A percentile compares a stretch with the other conserved stretches of the same genome.
These are phyloP conservation scores for Aquilaria sinensis DNA, from an alignment of 345 rosid genomes.

Conservation along the genomic window DNA sequence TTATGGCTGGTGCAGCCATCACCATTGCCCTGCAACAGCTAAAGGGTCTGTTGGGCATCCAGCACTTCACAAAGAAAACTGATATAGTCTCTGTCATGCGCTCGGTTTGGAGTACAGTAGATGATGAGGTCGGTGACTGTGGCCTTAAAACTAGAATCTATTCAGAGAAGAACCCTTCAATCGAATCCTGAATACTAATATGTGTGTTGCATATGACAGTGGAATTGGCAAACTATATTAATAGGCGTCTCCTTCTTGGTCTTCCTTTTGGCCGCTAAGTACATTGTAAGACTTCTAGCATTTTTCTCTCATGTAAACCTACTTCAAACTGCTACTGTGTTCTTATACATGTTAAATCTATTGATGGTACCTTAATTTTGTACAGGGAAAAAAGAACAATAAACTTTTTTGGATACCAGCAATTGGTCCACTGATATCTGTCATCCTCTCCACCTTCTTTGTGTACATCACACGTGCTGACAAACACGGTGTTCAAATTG, in stretches of 20 bases:
- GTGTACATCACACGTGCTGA: conserved; percentile 77
- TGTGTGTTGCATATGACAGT: conserved; percentile 34
- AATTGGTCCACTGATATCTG: conserved; percentile 73
- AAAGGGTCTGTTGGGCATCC: conserved; percentile 80
- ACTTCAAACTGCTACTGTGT: neutral
- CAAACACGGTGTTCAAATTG: conserved; percentile 74
- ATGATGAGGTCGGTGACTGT: conserved; percentile 21
- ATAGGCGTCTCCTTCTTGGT: conserved; percentile 61
- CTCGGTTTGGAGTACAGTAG: conserved; percentile 23
- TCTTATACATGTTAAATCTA: neutral
- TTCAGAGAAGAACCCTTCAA: too few species aligned
- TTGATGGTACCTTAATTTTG: conserved; percentile 3
- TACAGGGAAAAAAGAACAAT: conserved; percentile 78
- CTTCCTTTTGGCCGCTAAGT: conserved; percentile 67
- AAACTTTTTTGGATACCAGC: conserved; percentile 89
- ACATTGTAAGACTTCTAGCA: conserved; percentile 44
- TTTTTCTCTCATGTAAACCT: neutral
- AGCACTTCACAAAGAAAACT: conserved; percentile 55
- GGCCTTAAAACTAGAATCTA: too few species aligned
- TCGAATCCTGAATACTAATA: too few species aligned
- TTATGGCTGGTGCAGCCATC: conserved; percentile 94
- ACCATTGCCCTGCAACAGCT: conserved; percentile 91
- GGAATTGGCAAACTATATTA: conserved; percentile 91
- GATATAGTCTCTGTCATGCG: conserved; percentile 38
- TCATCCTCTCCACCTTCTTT: conserved; percentile 65